Percentiles rank a stretch among this genome's conserved stretches.
Conservation (phyloP, 164 flowering plant genomes). For the Vitis vinifera region DNA sequence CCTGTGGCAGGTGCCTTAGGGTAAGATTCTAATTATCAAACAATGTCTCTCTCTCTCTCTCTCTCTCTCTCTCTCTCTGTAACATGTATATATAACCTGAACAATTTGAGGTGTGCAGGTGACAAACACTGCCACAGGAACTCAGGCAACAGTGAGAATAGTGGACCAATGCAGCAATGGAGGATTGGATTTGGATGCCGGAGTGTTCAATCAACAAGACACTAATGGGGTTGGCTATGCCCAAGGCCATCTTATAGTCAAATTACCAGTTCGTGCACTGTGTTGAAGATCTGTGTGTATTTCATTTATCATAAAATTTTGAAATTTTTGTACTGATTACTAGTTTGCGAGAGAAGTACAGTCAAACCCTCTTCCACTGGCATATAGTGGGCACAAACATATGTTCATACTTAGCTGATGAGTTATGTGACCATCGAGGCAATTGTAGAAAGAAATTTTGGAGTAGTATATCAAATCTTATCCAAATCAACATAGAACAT, state of each 20-base stretch:
- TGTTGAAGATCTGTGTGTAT: not conserved
- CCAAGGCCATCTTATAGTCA: constrained; percentile 51
- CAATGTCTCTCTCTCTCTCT: no score
- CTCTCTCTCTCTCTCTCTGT: no score
- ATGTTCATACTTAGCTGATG: no score
- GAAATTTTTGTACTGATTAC: no score
- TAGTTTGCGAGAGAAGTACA: no score
- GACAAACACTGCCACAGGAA: constrained; percentile 54
- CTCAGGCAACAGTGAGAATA: constrained; percentile 55
- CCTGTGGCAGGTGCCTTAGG: constrained; percentile 56
- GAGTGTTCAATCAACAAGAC: constrained; percentile 50
- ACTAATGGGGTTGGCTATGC: constrained; percentile 50
- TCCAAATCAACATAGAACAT: no score
- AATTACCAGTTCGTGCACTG: constrained; percentile 62
- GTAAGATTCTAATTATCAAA: constrained; percentile 15
- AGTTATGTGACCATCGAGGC: no score
- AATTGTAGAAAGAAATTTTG: no score
- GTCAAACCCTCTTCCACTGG: no score
- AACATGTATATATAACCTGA: not conserved
- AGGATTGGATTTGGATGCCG: constrained; percentile 68
- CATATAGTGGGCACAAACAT: no score
- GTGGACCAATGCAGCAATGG: constrained; percentile 86
- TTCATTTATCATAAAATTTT: no score
- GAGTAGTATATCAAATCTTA: no score
- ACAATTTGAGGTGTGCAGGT: constrained; percentile 36